A percentile compares a stretch with the other conserved stretches of the same genome.
These are phyloP conservation scores for Eucalyptus lansdowneana DNA, from an alignment of 345 rosid species.

Conservation along the genomic window DNA sequence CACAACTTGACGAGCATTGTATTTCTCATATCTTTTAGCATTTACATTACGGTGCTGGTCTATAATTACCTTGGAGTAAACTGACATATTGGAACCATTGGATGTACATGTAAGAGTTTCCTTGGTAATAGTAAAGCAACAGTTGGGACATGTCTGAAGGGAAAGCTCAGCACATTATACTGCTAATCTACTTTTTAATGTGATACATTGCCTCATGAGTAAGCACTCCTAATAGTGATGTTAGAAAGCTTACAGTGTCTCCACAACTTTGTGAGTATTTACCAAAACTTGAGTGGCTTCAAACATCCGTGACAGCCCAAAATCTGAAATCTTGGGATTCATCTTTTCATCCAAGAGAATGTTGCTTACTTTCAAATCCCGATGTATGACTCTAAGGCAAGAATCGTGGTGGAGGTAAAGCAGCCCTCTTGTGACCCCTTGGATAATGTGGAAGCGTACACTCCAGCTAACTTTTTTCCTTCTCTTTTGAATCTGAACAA, in stretches of 20 bases:
- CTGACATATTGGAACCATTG: not conserved
- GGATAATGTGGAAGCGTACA: not conserved
- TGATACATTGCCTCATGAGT: not conserved
- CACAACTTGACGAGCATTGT: not conserved
- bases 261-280: not conserved
- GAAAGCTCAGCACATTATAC: not conserved
- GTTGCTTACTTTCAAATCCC: not conserved
- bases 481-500: not conserved
- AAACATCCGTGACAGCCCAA: not conserved
- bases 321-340: not conserved
- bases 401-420: not conserved
- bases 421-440: not conserved
- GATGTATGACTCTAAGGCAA: not conserved
- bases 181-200: not conserved
- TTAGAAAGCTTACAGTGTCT: not conserved
- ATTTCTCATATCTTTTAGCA: not conserved
- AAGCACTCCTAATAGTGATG: not conserved
- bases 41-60: not conserved
- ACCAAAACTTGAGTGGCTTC: not conserved
- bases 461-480: not conserved
- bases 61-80: not conserved
- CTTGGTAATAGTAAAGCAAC: not conserved
- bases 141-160: not conserved
- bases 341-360: not conserved
- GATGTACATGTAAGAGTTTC: not conserved